These are phyloP conservation scores for Colletotrichum somersetense DNA, from an alignment of 2,329 filamentous ascomycete species.

Conservation along the genomic window DNA sequence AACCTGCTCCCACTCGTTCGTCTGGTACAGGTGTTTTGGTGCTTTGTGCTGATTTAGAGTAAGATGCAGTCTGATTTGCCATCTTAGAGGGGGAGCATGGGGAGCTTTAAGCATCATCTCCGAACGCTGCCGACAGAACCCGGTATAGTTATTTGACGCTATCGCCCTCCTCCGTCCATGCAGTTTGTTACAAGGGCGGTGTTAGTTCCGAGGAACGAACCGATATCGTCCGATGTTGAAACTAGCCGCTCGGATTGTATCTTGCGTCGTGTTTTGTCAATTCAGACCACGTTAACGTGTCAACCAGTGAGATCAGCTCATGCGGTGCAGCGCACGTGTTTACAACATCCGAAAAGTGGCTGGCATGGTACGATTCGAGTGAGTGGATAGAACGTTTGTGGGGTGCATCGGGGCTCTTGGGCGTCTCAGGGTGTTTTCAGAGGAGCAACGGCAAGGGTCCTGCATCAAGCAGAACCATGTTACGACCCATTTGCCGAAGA, in stretches of 20 bases:
- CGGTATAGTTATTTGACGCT: constrained; percentile 32
- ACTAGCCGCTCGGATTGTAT: constrained; percentile 38
- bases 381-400: constrained; percentile 38
- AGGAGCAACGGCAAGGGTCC: constrained; percentile 30
- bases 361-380: constrained; percentile 36
- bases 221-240: constrained; percentile 39
- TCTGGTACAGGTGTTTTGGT: constrained; percentile 1
- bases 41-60: constrained; percentile 1
- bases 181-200: constrained; percentile 15
- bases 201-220: constrained; percentile 4
- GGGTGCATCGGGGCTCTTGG: constrained; percentile 23
- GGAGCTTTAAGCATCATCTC: constrained; percentile 34
- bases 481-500: constrained; percentile 28
- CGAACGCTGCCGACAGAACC: constrained; percentile 17
- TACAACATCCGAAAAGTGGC: constrained; percentile 33
- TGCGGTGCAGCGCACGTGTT: constrained; percentile 21
- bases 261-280: constrained; percentile 23
- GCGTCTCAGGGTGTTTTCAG: constrained; percentile 36
- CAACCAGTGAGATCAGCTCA: constrained; percentile 18
- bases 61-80: constrained; percentile 17
- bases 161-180: constrained; percentile 7
- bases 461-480: constrained; percentile 30
- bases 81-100: constrained; percentile 35
- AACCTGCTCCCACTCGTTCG: constrained; percentile 22
- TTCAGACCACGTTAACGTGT: constrained; percentile 21